Evolutionary conservation across 257 asterid species (phyloP).

Genomic region (Plantago ovata): DNA sequence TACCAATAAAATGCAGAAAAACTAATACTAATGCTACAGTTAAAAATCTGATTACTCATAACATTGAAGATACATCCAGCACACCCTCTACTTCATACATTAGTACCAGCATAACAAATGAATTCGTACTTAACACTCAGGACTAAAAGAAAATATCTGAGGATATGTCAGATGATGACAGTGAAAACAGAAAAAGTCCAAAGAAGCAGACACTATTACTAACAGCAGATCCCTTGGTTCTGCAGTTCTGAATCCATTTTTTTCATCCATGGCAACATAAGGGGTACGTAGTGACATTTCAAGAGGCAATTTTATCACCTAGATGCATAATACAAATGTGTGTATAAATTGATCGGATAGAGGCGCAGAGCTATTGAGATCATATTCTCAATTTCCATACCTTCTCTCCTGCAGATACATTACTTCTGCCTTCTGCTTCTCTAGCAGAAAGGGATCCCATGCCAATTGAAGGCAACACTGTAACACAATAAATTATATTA

Average conservation of each 20-base stretch:
- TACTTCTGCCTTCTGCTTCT: constrained; percentile 96
- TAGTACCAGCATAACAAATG: no score
- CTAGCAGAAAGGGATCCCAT: constrained; percentile 95
- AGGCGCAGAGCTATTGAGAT: constrained; percentile 5
- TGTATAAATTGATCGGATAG: neutral
- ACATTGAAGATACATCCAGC: no score
- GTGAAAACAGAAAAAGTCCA: no score
- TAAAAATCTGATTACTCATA: no score
- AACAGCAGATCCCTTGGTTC: no score
- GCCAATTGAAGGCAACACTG: constrained; percentile 90
- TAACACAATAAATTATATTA: constrained; percentile 14
- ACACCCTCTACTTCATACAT: no score
- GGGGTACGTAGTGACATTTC: neutral
- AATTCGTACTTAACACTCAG: no score
- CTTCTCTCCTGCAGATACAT: constrained; percentile 82
- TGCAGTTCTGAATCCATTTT: constrained; percentile 5
- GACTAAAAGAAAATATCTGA: no score
- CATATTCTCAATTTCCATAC: constrained; percentile 30
- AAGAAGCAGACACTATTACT: no score
- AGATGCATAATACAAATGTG: neutral
- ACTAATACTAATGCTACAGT: no score
- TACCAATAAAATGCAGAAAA: no score
- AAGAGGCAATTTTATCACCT: neutral
- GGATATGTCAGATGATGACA: no score
- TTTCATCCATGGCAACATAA: constrained; percentile 10